Conservation (phyloP, 2,329 filamentous ascomycete genomes). For the Botrytis elliptica region DNA sequence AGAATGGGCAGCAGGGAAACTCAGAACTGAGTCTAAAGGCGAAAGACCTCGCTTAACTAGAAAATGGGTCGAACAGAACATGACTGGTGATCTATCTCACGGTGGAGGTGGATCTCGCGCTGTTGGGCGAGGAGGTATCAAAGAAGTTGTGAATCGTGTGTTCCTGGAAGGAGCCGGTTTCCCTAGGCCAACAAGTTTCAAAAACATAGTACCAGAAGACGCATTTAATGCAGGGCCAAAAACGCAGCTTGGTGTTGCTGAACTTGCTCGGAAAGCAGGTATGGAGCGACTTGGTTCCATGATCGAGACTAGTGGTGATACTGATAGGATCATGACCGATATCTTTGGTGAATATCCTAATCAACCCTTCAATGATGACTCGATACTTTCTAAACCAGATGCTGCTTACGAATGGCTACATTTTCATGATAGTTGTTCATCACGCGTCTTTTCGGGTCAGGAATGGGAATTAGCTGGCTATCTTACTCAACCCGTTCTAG, state of each 20-base stretch:
- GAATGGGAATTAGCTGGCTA: constrained; percentile 93
- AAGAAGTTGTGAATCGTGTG: constrained; percentile 74
- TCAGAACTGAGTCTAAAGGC: constrained; percentile 51
- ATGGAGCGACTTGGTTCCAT: constrained; percentile 73
- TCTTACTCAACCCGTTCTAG: constrained; percentile 79
- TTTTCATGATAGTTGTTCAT: constrained; percentile 84
- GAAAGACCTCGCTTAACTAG: constrained; percentile 58
- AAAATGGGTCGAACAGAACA: constrained; percentile 73
- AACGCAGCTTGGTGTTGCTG: constrained; percentile 66
- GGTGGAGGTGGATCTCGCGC: constrained; percentile 71
- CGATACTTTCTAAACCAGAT: constrained; percentile 82
- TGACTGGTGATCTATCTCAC: constrained; percentile 65
- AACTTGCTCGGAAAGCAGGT: constrained; percentile 68
- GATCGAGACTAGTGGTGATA: constrained; percentile 75
- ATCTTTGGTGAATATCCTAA: constrained; percentile 84
- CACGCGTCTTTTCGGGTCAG: constrained; percentile 75
- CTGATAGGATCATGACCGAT: constrained; percentile 75
- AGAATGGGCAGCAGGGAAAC: constrained; percentile 78
- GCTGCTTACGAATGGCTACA: constrained; percentile 85
- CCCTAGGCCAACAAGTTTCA: constrained; percentile 38
- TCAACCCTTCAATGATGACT: constrained; percentile 90
- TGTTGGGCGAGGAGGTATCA: constrained; percentile 67
- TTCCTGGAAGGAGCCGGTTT: constrained; percentile 80
- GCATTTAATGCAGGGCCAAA: constrained; percentile 44
- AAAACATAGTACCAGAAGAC: constrained; percentile 33